phyloP scores from a whole-genome alignment of 1,284 basidiomycete genomes.

The Mycocalia duriaeana region DNA sequence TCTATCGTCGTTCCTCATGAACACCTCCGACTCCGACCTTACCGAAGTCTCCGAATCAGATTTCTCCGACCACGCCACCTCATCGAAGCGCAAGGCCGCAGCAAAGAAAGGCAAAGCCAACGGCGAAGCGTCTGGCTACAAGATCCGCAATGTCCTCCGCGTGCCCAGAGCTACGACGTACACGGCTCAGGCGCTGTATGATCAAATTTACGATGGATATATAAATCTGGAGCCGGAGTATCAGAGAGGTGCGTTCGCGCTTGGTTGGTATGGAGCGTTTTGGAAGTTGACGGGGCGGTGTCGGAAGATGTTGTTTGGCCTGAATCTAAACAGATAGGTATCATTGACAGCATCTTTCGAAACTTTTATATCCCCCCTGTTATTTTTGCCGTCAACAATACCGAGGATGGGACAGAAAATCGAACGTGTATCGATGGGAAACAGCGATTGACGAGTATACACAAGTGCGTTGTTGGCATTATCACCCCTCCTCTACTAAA shows the following conservation, averaged over 20 bases:
- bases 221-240: slow-evolving; percentile 72
- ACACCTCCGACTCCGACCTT: not conserved
- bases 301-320: slow-evolving; percentile 75
- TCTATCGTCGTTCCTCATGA: no score
- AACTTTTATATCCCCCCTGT: slow-evolving; percentile 74
- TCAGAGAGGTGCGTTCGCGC: slow-evolving; percentile 53
- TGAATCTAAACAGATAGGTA: slow-evolving; percentile 58
- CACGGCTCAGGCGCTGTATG: slow-evolving; percentile 60
- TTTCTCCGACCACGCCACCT: not conserved
- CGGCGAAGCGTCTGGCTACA: slow-evolving; percentile 32
- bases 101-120: slow-evolving; percentile 1
- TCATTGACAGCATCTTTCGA: slow-evolving; percentile 69
- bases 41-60: not conserved
- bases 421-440: slow-evolving; percentile 76
- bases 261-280: not conserved
- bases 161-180: slow-evolving; percentile 63
- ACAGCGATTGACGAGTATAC: slow-evolving; percentile 71
- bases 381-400: slow-evolving; percentile 53
- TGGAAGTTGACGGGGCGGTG: not conserved
- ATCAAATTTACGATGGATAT: slow-evolving; percentile 53
- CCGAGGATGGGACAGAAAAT: slow-evolving; percentile 56
- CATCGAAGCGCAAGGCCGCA: not conserved
- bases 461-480: slow-evolving; percentile 35
- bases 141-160: slow-evolving; percentile 51
- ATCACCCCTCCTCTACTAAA: not conserved